Base-by-base conservation (phyloP, 1,139 yeast species). In the Yamadazyma sp. region DNA sequence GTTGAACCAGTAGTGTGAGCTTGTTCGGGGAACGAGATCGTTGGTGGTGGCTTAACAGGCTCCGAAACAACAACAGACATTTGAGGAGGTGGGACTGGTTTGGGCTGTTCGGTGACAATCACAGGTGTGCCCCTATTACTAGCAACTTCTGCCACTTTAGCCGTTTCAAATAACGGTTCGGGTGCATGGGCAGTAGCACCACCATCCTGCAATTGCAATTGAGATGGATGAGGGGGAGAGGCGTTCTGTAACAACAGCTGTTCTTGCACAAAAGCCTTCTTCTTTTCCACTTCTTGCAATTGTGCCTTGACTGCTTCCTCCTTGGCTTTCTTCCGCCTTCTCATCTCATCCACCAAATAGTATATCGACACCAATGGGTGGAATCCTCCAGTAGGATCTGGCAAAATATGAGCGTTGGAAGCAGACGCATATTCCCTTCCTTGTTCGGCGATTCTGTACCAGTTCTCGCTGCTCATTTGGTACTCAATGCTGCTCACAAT, bases 301-400 rank as follows among this genome's bases (percentile, higher is more conserved):
- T 58, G 64, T 4, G 55, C 56, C 40, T 52, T 64, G 29, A 62
- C 57, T 8, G 70, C 67, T 36, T 67, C 76, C 41, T 70, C 76
- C 62, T 84, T 77, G 17, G 84, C 74, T 66, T 70, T 66, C 70
- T 86, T 77, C 42, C 95, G 76, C 51, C 78, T 80, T 45, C 71
- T 57, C 89, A 84, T 84, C 62, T 92, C 99, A 40, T 78, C 80
- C 16, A 90, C 96, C 51, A 94, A 71, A 56, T 78, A 85, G 59
- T 94, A 94, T 27, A 92, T 83, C 2, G 96, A 87, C 10, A 92
- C 64, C 47, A 90, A 69, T 0, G 98, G 97, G 60, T 89, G 96
- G 61, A 77, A 92, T 1, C 94, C 95, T 40, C 78, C 75, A 1
- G 96, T 86, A n/a, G 97, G 97, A 59, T 87, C 95, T 1, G 76